These are phyloP conservation scores for Terfezia claveryi DNA, from an alignment of 495 filamentous ascomycete genomes.

Conservation along the genomic window DNA sequence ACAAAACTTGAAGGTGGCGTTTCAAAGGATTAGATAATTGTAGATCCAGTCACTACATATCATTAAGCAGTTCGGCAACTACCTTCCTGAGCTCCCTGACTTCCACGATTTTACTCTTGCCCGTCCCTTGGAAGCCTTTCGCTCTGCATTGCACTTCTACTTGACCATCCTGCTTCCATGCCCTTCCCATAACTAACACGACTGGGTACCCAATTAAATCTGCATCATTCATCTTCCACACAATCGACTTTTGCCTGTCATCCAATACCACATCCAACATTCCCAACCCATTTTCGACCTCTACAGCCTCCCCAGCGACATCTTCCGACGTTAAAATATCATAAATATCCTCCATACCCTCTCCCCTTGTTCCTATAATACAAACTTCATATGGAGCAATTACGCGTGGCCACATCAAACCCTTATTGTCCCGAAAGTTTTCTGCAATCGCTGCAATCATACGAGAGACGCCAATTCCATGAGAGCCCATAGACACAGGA, in stretches of 20 bases:
- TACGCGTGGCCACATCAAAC: constrained; percentile 69
- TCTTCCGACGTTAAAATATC: constrained; percentile 26
- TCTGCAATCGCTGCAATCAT: constrained; percentile 74
- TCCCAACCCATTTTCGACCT: background rate
- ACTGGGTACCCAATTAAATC: constrained; percentile 77
- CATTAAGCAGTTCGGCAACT: background rate
- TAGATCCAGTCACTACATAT: background rate
- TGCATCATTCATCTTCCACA: constrained; percentile 75
- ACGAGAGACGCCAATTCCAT: constrained; percentile 84
- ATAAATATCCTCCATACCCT: constrained; percentile 35
- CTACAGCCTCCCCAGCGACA: background rate
- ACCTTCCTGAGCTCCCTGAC: constrained; percentile 15
- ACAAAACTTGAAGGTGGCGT: background rate
- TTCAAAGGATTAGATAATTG: too few species aligned
- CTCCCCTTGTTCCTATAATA: constrained; percentile 35
- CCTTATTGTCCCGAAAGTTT: constrained; percentile 42
- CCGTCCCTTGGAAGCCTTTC: constrained; percentile 19
- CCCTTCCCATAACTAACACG: constrained; percentile 51
- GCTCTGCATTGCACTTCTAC: constrained; percentile 61
- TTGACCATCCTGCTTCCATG: constrained; percentile 37
- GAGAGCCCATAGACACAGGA: constrained; percentile 78
- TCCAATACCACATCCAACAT: constrained; percentile 46
- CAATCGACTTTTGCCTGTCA: constrained; percentile 45
- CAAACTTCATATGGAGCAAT: constrained; percentile 72
- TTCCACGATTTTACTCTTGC: constrained; percentile 24